Conservation (phyloP, 108 stramenopile genomes). For the Parmales sp. region DNA sequence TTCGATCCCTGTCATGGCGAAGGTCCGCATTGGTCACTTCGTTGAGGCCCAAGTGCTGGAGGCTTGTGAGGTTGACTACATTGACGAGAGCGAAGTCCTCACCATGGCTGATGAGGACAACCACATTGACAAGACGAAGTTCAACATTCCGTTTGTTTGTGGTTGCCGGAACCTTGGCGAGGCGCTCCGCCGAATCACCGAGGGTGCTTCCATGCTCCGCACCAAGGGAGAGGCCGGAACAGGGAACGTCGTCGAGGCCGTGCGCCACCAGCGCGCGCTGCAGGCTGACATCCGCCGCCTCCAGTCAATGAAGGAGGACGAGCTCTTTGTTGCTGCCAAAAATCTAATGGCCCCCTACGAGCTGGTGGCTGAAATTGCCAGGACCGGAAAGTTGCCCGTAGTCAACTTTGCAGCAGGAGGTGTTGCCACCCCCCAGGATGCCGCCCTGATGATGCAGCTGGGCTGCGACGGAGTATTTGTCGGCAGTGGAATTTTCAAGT, state of each 20-base stretch:
- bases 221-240: constrained; percentile 99
- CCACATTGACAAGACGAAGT: constrained; percentile 95
- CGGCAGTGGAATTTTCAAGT: constrained; percentile 96
- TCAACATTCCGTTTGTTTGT: constrained; percentile 97
- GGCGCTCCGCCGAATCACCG: constrained; percentile 89
- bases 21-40: constrained; percentile 98
- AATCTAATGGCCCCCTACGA: constrained; percentile 85
- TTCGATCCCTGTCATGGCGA: constrained; percentile 99
- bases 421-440: constrained; percentile 97
- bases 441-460: constrained; percentile 99
- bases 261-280: constrained; percentile 88
- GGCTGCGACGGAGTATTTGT: constrained; percentile 99
- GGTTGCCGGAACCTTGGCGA: constrained; percentile 98
- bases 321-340: constrained; percentile 94
- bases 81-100: constrained; percentile 95
- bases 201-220: constrained; percentile 96
- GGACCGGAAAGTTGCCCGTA: constrained; percentile 85
- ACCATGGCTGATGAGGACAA: constrained; percentile 99
- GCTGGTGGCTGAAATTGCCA: constrained; percentile 60
- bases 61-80: constrained; percentile 95
- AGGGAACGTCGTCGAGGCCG: constrained; percentile 97
- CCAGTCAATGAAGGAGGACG: constrained; percentile 80
- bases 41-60: constrained; percentile 98
- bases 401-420: constrained; percentile 99
- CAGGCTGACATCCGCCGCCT: constrained; percentile 74